Base-by-base conservation (phyloP, 2,329 filamentous ascomycete genomes). In the Neopestalotiopsis clavispora region DNA sequence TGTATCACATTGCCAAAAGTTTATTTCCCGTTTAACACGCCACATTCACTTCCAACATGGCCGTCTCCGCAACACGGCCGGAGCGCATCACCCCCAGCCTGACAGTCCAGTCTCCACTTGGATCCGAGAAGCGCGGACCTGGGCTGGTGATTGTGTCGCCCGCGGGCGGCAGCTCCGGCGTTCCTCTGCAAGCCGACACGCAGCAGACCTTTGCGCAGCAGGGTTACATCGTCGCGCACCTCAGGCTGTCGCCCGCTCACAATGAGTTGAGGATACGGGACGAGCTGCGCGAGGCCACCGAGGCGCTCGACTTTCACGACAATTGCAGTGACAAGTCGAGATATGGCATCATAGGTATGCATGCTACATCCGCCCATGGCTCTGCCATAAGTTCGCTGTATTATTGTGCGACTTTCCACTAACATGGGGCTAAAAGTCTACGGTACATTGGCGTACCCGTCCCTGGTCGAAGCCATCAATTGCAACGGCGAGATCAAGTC, bases 251-350 rank as follows among this genome's bases (percentile, higher is more conserved):
- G 38, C 13, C 38, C 5, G 20, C n/a, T 1, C 30, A 28, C 40
- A 65, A 20, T 12, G 30, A 52, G 13, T 12, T 65, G 10, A 49
- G 62, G 34, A 65, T 65, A 10, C 7, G 62, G 23, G 62, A 65
- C 23, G 62, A 65, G 34, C n/a, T 65, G 62, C 23, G 62, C n/a
- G 62, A 65, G 34, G 62, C 62, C 5, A 65, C 62, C 10, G 62
- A 65, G 34, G 62, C 62, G 4, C 45, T 65, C 20, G 23, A 23
- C 14, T 49, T 65, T 30, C 62, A 65, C n/a, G 62, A 65, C 12
- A 23, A 52, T 2, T 65, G 62, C 5, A 65, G 40, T 13, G 45
- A 65, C 20, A 49, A 65, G 23, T 65, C 62, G 20, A n/a, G 40
- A 30, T 65, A 65, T 12, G 62, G 62, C 5, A 49, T 65, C 10